phyloP scores from a whole-genome alignment of 192 early-diverging fungal species.

The Backusella mclennaniae region DNA sequence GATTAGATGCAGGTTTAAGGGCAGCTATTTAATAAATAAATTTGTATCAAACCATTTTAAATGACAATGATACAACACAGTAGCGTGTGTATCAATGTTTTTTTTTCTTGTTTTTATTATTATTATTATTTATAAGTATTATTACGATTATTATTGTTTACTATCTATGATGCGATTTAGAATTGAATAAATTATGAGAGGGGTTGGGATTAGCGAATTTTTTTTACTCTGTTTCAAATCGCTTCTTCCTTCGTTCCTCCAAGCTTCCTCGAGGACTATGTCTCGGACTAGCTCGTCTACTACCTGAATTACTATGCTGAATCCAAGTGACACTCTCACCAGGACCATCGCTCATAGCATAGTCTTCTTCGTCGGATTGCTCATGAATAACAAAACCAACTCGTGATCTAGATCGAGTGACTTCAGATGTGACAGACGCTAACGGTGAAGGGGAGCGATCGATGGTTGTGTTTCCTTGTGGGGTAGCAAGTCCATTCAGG shows the following conservation, averaged over 20 bases:
- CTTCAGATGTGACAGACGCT: background rate
- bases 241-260: slow-evolving; percentile 20
- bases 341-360: slow-evolving; percentile 1
- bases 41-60: no score
- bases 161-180: background rate
- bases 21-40: background rate
- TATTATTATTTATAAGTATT: no score
- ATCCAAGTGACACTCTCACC: background rate
- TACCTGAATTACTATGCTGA: background rate
- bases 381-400: slow-evolving; percentile 34
- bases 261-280: slow-evolving; percentile 23
- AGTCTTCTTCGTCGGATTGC: slow-evolving; percentile 31
- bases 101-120: no score
- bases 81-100: no score
- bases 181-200: background rate
- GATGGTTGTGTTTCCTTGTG: background rate
- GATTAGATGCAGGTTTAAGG: slow-evolving; percentile 17
- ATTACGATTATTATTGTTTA: background rate
- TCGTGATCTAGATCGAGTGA: slow-evolving; percentile 20
- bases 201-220: no score
- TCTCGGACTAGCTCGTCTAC: slow-evolving; percentile 12
- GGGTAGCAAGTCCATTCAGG: background rate
- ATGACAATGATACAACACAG: no score
- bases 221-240: background rate
- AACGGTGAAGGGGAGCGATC: slow-evolving; percentile 17